Percentiles rank a stretch among this genome's conserved stretches.
phyloP scores from a whole-genome alignment of 257 asterid genomes.

The Capsicum rhomboideum region DNA sequence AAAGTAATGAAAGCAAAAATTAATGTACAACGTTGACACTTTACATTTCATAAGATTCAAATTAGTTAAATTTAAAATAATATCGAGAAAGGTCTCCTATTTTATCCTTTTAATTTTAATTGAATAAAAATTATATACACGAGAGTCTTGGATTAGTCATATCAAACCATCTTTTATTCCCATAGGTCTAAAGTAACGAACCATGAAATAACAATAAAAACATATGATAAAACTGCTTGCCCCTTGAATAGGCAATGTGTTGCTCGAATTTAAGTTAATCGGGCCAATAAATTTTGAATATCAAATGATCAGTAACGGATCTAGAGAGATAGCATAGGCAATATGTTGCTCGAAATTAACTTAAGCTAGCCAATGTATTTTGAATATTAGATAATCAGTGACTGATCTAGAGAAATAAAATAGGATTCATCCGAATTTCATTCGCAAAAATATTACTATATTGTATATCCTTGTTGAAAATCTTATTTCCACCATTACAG shows the following conservation, averaged over 20 bases:
- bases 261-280: too few relatives aligned
- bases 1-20: too few relatives aligned
- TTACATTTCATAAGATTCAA: background rate
- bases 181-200: background rate
- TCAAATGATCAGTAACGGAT: too few relatives aligned
- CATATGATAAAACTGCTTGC: background rate
- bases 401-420: fast-evolving
- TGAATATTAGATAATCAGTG: too few relatives aligned
- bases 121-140: background rate
- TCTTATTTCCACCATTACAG: background rate
- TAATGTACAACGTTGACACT: background rate
- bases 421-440: too few relatives aligned
- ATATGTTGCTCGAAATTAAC: background rate
- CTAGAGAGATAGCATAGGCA: fast-evolving
- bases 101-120: too few relatives aligned
- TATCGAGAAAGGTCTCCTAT: too few relatives aligned
- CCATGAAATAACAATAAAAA: too few relatives aligned
- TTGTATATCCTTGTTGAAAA: too few relatives aligned
- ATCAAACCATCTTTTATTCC: background rate
- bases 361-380: too few relatives aligned
- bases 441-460: too few relatives aligned
- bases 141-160: background rate
- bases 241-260: background rate
- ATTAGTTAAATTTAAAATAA: background rate
- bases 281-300: too few relatives aligned